A percentile compares a stretch with the other conserved stretches of the same genome.
phyloP scores from a whole-genome alignment of 2,329 filamentous ascomycete genomes.

The Pseudogymnoascus sp. region DNA sequence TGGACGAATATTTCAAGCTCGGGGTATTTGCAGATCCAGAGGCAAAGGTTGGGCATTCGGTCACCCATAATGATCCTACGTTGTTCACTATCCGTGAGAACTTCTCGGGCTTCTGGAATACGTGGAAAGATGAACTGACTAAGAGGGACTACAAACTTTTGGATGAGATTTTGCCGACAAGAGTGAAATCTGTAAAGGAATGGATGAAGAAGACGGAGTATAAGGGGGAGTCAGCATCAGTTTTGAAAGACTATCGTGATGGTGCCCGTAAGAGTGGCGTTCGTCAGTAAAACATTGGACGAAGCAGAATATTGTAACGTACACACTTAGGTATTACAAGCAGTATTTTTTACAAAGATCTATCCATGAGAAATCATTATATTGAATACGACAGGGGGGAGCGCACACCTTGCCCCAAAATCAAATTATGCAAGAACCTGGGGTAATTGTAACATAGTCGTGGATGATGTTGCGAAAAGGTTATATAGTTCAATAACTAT shows the following conservation, averaged over 20 bases:
- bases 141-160: conserved; percentile 18
- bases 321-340: neutral
- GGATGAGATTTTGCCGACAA: conserved; percentile 18
- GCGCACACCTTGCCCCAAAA: neutral
- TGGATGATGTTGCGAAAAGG: no score
- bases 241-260: neutral
- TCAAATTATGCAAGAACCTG: neutral
- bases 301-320: neutral
- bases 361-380: no score
- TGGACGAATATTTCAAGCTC: conserved; percentile 17
- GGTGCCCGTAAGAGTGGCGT: neutral
- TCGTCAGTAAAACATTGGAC: neutral
- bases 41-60: conserved; percentile 15
- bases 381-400: neutral
- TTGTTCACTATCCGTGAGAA: conserved; percentile 17
- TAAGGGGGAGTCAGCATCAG: neutral
- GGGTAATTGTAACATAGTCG: neutral
- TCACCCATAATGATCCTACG: conserved; percentile 14
- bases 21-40: conserved; percentile 14
- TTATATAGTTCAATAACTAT: no score
- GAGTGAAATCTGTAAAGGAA: conserved; percentile 18
- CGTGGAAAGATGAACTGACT: conserved; percentile 16
- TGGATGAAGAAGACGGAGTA: conserved; percentile 14
- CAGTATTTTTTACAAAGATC: no score
- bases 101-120: conserved; percentile 19